A percentile compares a stretch with the other conserved stretches of the same genome.
These are phyloP conservation scores for Xanthoconium stramineum DNA, from an alignment of 768 basidiomycete species.

Conservation along the genomic window DNA sequence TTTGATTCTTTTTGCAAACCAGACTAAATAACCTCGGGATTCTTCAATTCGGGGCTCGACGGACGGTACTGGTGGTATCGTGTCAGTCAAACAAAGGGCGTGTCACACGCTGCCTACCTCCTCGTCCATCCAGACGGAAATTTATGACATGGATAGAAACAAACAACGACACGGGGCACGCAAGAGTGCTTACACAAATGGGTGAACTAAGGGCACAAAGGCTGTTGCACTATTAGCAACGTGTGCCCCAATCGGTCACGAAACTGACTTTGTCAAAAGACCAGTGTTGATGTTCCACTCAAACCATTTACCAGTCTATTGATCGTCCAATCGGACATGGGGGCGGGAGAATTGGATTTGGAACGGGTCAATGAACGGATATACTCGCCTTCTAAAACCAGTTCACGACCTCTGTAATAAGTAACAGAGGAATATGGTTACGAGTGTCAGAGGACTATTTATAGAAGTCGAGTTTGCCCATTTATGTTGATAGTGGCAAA, in stretches of 20 bases:
- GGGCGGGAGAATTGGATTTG: background rate
- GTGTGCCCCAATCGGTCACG: background rate
- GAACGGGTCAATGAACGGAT: background rate
- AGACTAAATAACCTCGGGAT: conserved; percentile 3
- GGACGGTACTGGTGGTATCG: background rate
- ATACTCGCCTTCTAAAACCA: conserved; percentile 41
- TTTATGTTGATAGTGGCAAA: background rate
- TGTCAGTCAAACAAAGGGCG: background rate
- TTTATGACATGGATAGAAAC: conserved; percentile 31
- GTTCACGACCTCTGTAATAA: conserved; percentile 48
- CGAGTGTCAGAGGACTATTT: conserved; percentile 22
- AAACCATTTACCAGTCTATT: conserved; percentile 37
- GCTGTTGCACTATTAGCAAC: conserved; percentile 21
- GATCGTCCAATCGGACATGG: conserved; percentile 48
- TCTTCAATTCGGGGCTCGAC: conserved; percentile 8
- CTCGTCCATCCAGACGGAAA: conserved; percentile 40
- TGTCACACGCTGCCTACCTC: conserved; percentile 17
- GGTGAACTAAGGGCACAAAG: conserved; percentile 55
- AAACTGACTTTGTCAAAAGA: conserved; percentile 31
- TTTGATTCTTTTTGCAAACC: too few species aligned
- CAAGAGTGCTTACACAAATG: conserved; percentile 37
- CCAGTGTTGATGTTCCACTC: conserved; percentile 30
- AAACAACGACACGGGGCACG: background rate
- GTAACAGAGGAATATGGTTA: conserved; percentile 43
- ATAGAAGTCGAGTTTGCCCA: background rate